A percentile compares a stretch with the other conserved stretches of the same genome.
Conservation (phyloP, 495 filamentous ascomycete species). For the Astrothelium macrocarpum region DNA sequence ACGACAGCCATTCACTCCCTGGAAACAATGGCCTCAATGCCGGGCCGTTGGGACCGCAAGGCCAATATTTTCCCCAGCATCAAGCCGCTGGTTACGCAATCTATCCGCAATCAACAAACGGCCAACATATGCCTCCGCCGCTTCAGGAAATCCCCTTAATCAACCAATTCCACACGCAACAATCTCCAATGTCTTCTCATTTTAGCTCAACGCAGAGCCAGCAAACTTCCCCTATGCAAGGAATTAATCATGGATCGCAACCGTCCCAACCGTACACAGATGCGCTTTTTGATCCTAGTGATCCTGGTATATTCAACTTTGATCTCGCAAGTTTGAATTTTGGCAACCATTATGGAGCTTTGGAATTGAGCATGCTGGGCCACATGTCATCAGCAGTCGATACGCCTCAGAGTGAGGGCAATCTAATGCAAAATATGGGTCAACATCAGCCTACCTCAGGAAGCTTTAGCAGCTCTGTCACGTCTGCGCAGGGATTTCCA, state of each 20-base stretch:
- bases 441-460: conserved; percentile 11
- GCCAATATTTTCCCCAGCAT: conserved; percentile 1
- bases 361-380: conserved; percentile 89
- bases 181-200: conserved; percentile 25
- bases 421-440: conserved; percentile 28
- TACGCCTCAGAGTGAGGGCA: conserved; percentile 57
- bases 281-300: conserved; percentile 71
- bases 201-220: conserved; percentile 23
- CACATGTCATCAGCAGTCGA: conserved; percentile 85
- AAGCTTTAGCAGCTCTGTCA: neutral
- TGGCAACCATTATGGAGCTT: conserved; percentile 83
- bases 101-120: conserved; percentile 11
- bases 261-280: conserved; percentile 27
- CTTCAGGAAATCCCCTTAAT: conserved; percentile 18
- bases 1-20: neutral
- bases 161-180: conserved; percentile 21
- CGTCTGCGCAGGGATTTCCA: neutral
- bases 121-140: conserved; percentile 10
- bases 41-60: neutral
- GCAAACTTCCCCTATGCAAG: conserved; percentile 31
- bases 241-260: conserved; percentile 25
- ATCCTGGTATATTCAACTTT: conserved; percentile 86
- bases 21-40: conserved; percentile 5
- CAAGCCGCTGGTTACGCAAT: conserved; percentile 14
- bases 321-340: conserved; percentile 91